These are phyloP conservation scores for Alternaria arbusti DNA, from an alignment of 2,329 filamentous ascomycete species.

Conservation along the genomic window DNA sequence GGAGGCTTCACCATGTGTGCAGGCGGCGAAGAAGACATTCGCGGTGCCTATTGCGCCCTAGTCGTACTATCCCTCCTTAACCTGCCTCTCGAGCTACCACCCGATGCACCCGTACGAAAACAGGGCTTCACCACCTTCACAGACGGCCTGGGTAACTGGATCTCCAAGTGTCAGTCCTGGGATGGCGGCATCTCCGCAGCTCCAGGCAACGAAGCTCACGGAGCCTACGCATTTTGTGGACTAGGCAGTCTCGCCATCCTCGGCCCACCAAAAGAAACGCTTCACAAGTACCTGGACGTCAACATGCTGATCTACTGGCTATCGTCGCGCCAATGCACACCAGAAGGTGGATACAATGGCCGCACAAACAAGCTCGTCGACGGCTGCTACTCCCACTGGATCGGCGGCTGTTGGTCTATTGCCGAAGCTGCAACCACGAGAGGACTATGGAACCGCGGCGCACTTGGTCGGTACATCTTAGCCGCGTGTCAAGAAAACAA, in stretches of 20 bases:
- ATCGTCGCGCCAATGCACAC: constrained; percentile 84
- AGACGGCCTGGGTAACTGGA: constrained; percentile 77
- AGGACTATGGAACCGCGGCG: constrained; percentile 77
- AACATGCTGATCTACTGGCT: constrained; percentile 83
- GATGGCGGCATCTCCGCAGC: constrained; percentile 91
- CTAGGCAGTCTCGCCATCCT: constrained; percentile 87
- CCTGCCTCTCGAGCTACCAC: constrained; percentile 79
- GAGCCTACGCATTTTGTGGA: constrained; percentile 94
- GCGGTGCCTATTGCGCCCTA: constrained; percentile 90
- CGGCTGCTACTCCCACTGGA: constrained; percentile 98
- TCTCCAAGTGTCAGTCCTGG: constrained; percentile 88
- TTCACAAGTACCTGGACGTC: constrained; percentile 79
- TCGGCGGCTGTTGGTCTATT: constrained; percentile 92
- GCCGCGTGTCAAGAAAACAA: constrained; percentile 81
- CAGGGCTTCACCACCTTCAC: constrained; percentile 71
- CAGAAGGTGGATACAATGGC: constrained; percentile 91
- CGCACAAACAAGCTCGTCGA: constrained; percentile 98
- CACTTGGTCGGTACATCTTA: constrained; percentile 86
- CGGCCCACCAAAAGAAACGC: constrained; percentile 75
- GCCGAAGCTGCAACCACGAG: constrained; percentile 73
- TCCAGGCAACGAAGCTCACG: constrained; percentile 90
- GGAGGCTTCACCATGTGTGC: constrained; percentile 89
- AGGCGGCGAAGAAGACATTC: constrained; percentile 90
- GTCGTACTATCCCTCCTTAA: constrained; percentile 83
- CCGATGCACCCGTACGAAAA: constrained; percentile 70